Evolutionary conservation across 495 filamentous ascomycete genomes (phyloP).

Genomic region (Penicillium simplicissimum): DNA sequence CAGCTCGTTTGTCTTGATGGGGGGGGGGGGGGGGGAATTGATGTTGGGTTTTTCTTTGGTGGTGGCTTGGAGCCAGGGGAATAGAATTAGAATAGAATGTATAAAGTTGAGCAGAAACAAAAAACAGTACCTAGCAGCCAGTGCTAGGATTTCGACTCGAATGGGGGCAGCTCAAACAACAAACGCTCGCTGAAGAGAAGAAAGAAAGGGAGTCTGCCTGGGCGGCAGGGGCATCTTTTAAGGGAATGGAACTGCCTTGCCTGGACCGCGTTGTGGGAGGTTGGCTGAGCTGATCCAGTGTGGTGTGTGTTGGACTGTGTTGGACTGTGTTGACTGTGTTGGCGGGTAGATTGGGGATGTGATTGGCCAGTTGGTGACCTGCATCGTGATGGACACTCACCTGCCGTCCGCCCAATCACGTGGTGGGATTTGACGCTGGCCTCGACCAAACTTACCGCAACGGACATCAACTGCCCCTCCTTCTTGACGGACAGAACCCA

Average conservation of each 20-base stretch:
- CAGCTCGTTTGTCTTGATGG: conserved; percentile 40
- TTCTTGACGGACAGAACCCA: neutral
- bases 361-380: neutral
- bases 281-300: too few species aligned
- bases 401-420: neutral
- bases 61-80: conserved; percentile 28
- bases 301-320: too few species aligned
- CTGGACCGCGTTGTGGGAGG: too few species aligned
- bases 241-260: conserved; percentile 10
- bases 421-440: neutral
- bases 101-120: conserved; percentile 41
- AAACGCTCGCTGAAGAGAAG: conserved; percentile 74
- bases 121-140: conserved; percentile 51
- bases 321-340: neutral
- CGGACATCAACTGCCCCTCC: neutral
- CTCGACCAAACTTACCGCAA: neutral
- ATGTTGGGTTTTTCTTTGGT: conserved; percentile 20
- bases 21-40: too few species aligned
- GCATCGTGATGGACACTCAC: conserved; percentile 4
- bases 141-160: conserved; percentile 54
- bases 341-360: conserved; percentile 4
- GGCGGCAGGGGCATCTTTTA: conserved; percentile 43
- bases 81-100: conserved; percentile 27
- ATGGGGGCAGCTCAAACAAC: conserved; percentile 60
- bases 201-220: conserved; percentile 48